Conservation (phyloP, 768 basidiomycete genomes). For the Suillus luteus region DNA sequence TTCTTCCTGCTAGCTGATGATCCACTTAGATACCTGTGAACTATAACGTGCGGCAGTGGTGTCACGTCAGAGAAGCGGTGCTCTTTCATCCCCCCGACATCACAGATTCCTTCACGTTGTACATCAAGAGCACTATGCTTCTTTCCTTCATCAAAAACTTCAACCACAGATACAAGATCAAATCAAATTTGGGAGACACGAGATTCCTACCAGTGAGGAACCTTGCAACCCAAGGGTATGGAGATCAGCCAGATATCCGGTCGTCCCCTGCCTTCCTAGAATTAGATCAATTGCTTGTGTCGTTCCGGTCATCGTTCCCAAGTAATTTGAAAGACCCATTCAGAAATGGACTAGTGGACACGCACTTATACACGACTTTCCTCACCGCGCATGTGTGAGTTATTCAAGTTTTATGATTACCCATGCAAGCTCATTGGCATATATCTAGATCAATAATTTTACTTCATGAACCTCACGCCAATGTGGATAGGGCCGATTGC, state of each 20-base stretch:
- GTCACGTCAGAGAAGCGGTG: slow-evolving; percentile 61
- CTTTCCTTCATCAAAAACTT: slow-evolving; percentile 64
- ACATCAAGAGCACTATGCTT: slow-evolving; percentile 67
- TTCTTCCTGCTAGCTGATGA: slow-evolving; percentile 13
- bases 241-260: slow-evolving; percentile 57
- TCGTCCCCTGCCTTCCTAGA: slow-evolving; percentile 64
- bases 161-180: slow-evolving; percentile 64
- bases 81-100: slow-evolving; percentile 59
- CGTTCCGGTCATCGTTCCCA: slow-evolving; percentile 63
- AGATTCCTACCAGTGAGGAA: slow-evolving; percentile 42
- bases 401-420: background rate
- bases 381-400: slow-evolving; percentile 37
- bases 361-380: slow-evolving; percentile 50
- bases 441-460: slow-evolving; percentile 60
- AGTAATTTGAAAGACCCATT: slow-evolving; percentile 57
- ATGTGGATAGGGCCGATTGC: slow-evolving; percentile 57
- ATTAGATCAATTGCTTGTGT: slow-evolving; percentile 56
- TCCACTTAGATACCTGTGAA: slow-evolving; percentile 45
- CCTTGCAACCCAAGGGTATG: slow-evolving; percentile 21
- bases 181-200: slow-evolving; percentile 60
- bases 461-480: slow-evolving; percentile 77
- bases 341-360: slow-evolving; percentile 52
- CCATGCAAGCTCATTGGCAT: slow-evolving; percentile 30
- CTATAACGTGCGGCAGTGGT: slow-evolving; percentile 64
- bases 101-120: slow-evolving; percentile 71